Base-by-base conservation (phyloP, 1,284 basidiomycete species). In the Cerrena zonata region DNA sequence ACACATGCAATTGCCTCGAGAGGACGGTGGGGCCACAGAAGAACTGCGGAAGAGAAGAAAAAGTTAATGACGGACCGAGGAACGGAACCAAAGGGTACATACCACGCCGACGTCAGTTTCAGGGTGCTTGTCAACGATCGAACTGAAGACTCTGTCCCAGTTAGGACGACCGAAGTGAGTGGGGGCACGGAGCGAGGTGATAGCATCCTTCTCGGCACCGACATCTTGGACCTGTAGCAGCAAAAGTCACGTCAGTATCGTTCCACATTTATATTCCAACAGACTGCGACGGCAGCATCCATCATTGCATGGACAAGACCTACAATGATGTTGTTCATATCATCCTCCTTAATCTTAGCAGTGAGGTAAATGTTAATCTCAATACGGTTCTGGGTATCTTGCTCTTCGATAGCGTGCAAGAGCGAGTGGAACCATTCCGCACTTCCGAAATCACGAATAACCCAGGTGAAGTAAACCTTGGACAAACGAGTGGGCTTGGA, bases 341-440 rank as follows among this genome's bases (percentile, higher is more conserved):
- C 89, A 61, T 91, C 89, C 58, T 91, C 86, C 70, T 89, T 88
- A 61, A 95, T 78, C 71, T 82, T 88, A 34, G 85, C 87, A 0
- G 92, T 95, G 25, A 95, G 78, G 67, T 94, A 94, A 57, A 93
- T 92, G 68, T 87, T 91, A 63, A 94, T 92, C 72, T 92, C 90
- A 58, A 93, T 92, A 53, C 82, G 69, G 62, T 86, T 84, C 66
- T 84, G 80, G 13, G 77, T 77, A 62, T 94, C 92, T 65, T 94
- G 90, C 57, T 91, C 90, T 67, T 95, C 92, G 58, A 94, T 91
- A 22, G 92, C 92, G 58, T 88, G 82, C 54, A 95, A 72, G 24
- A 95, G 78, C n/a, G 86, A 89, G 69, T 93, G 90, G 80, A 95
- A 94, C 91, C 91, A 94, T 65, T 92, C 90, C 21, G 89, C 88